Conservation (phyloP, 2,329 filamentous ascomycete species). For the Sporothrix mexicana region DNA sequence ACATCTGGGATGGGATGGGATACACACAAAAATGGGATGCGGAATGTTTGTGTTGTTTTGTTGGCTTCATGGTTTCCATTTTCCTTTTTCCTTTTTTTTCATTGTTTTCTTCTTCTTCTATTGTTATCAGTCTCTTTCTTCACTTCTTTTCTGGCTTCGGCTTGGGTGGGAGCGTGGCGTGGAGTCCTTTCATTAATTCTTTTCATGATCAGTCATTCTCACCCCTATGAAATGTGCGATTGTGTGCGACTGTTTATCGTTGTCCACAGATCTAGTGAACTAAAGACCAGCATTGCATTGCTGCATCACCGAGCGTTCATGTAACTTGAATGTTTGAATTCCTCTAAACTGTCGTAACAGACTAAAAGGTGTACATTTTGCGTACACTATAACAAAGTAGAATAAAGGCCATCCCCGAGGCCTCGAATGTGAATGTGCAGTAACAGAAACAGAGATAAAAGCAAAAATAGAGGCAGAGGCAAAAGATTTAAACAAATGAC, state of each 20-base stretch:
- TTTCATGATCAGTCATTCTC: slow-evolving; percentile 26
- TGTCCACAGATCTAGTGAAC: too few species aligned
- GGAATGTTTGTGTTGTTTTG: background rate
- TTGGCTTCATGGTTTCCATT: background rate
- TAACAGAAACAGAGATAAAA: too few species aligned
- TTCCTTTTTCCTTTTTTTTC: background rate
- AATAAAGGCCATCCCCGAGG: background rate
- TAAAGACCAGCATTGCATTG: too few species aligned
- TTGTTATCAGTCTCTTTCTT: background rate
- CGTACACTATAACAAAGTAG: slow-evolving; percentile 13
- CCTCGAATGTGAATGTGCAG: background rate
- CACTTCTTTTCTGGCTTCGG: slow-evolving; percentile 31
- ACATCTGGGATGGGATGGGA: background rate
- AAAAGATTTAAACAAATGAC: background rate
- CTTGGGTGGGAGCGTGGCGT: slow-evolving; percentile 36
- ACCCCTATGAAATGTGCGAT: too few species aligned
- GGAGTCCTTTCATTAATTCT: slow-evolving; percentile 32
- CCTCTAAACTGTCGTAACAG: slow-evolving; percentile 3
- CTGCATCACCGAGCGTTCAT: too few species aligned
- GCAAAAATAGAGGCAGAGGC: too few species aligned
- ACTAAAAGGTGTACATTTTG: slow-evolving; percentile 10
- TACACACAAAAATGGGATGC: background rate
- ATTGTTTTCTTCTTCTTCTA: background rate
- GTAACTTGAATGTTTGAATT: background rate
- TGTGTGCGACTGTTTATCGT: too few species aligned